A percentile compares a stretch with the other conserved stretches of the same genome.
These are phyloP conservation scores for Fragilaria crotonensis DNA, from an alignment of 108 stramenopile genomes.

Conservation along the genomic window DNA sequence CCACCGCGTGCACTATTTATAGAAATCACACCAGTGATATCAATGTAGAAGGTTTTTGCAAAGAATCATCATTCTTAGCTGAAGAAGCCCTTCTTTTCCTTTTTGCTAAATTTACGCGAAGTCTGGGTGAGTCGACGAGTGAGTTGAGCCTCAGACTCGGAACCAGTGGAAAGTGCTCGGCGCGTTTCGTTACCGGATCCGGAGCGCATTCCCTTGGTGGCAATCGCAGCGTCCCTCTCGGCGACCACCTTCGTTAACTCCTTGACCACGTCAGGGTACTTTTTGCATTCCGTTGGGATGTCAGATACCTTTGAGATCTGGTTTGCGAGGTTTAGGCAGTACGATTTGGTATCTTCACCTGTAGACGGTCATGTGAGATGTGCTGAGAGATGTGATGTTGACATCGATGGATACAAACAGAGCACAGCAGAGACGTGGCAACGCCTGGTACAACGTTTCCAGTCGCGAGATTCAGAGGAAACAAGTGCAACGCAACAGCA, in stretches of 20 bases:
- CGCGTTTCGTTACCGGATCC: not conserved
- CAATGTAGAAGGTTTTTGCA: no score
- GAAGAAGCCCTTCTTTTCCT: not conserved
- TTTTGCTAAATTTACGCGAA: conserved; percentile 1
- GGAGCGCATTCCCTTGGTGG: conserved; percentile 5
- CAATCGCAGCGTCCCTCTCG: not conserved
- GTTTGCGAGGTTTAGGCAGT: conserved; percentile 3
- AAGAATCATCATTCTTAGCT: no score
- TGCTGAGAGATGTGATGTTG: no score
- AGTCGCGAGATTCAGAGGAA: no score
- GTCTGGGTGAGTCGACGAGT: conserved; percentile 5
- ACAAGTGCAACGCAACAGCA: no score
- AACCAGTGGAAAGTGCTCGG: not conserved
- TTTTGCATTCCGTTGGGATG: conserved; percentile 2
- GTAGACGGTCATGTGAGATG: no score
- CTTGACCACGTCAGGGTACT: conserved; percentile 3
- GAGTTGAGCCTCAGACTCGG: conserved; percentile 6
- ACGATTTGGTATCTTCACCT: no score
- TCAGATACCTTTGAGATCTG: conserved; percentile 1
- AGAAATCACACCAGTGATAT: no score
- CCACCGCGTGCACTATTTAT: no score
- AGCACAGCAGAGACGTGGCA: no score
- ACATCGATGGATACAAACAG: no score
- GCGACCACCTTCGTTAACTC: not conserved
- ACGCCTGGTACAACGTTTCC: no score